These are phyloP conservation scores for Calonectria pteridis DNA, from an alignment of 2,329 filamentous ascomycete species.

Conservation along the genomic window DNA sequence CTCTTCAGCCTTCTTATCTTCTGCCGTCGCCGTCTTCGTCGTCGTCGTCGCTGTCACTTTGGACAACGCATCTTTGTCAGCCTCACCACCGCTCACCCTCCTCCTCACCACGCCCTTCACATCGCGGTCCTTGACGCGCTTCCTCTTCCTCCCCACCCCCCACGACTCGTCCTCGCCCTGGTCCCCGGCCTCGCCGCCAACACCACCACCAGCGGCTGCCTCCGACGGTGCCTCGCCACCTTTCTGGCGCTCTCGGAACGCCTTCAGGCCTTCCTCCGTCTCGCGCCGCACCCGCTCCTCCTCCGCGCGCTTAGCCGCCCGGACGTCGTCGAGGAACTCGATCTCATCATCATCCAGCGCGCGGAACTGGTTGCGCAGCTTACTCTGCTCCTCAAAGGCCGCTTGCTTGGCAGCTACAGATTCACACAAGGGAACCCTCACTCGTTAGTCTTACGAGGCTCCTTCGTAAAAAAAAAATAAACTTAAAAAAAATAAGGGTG, in stretches of 20 bases:
- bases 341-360: conserved; percentile 84
- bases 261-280: conserved; percentile 67
- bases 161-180: conserved; percentile 50
- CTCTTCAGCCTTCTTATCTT: conserved; percentile 27
- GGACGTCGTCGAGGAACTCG: conserved; percentile 76
- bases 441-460: conserved; percentile 13
- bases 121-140: conserved; percentile 52
- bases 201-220: conserved; percentile 33
- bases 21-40: conserved; percentile 28
- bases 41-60: conserved; percentile 24
- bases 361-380: conserved; percentile 81
- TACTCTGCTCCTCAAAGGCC: conserved; percentile 80
- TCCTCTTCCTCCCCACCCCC: conserved; percentile 53
- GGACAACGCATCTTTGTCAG: background rate
- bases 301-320: conserved; percentile 61
- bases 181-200: conserved; percentile 31
- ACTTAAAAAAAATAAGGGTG: background rate
- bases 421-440: background rate
- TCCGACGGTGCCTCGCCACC: conserved; percentile 30
- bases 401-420: conserved; percentile 80
- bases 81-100: conserved; percentile 37
- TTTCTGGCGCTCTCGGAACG: conserved; percentile 67
- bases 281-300: conserved; percentile 68
- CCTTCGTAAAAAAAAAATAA: background rate
- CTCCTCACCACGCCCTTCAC: conserved; percentile 49